A percentile compares a stretch with the other conserved stretches of the same genome.
These are phyloP conservation scores for Turnera subulata DNA, from an alignment of 345 rosid species.

Conservation along the genomic window DNA sequence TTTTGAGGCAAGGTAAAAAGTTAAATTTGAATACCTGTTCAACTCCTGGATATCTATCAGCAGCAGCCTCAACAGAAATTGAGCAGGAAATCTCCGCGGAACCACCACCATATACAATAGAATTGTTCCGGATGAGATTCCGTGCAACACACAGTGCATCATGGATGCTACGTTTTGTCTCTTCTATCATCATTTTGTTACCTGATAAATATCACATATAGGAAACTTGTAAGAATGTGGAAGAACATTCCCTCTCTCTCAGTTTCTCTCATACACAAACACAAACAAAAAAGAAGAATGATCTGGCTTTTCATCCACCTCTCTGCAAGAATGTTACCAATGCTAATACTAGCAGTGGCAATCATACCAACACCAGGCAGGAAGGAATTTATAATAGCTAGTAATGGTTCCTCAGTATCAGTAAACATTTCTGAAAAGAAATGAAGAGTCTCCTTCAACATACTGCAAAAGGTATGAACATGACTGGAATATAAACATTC, in stretches of 20 bases:
- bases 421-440: too few relatives aligned
- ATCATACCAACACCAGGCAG: too few relatives aligned
- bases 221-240: not conserved
- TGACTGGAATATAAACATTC: too few relatives aligned
- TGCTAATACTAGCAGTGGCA: too few relatives aligned
- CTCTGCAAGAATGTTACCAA: too few relatives aligned
- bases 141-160: conserved; percentile 94
- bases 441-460: too few relatives aligned
- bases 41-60: conserved; percentile 90
- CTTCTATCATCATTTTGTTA: conserved; percentile 97
- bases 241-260: too few relatives aligned
- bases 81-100: conserved; percentile 96
- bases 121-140: conserved; percentile 89
- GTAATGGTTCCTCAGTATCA: too few relatives aligned
- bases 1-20: not conserved
- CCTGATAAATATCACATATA: conserved; percentile 42
- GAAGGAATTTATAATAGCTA: too few relatives aligned
- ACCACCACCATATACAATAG: conserved; percentile 96
- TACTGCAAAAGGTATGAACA: too few relatives aligned
- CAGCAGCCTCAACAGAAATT: conserved; percentile 81
- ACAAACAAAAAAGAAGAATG: too few relatives aligned
- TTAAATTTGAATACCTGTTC: conserved; percentile 58
- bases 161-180: conserved; percentile 94
- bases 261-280: not conserved
- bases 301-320: too few relatives aligned